phyloP scores from a whole-genome alignment of 1,284 basidiomycete species.

The Cryptococcus sp. region DNA sequence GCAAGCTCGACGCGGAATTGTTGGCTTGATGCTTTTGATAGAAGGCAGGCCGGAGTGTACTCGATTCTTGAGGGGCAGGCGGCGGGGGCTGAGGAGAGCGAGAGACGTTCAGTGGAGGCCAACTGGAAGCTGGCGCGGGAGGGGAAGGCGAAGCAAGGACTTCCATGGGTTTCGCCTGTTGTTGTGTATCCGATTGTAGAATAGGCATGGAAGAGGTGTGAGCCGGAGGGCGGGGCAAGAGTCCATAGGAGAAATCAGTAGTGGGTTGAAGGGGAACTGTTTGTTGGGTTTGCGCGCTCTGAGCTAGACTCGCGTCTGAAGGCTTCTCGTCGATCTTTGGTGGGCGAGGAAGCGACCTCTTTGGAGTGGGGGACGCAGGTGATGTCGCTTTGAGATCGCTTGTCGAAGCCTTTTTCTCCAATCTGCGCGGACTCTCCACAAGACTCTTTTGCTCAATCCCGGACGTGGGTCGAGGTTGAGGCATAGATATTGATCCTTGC shows the following conservation, averaged over 20 bases:
- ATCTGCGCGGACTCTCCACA: constrained; percentile 16
- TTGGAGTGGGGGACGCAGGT: constrained; percentile 26
- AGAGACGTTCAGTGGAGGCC: constrained; percentile 14
- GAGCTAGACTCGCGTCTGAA: constrained; percentile 4
- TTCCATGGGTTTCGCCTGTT: neutral
- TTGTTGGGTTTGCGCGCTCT: neutral
- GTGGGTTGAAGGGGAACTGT: neutral
- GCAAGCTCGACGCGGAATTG: constrained; percentile 43
- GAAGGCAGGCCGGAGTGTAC: neutral
- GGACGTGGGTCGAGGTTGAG: constrained; percentile 17
- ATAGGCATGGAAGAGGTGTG: neutral
- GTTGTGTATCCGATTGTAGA: neutral
- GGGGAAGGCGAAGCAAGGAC: constrained; percentile 7
- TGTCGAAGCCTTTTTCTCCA: constrained; percentile 31
- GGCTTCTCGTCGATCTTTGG: constrained; percentile 15
- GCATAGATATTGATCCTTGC: constrained; percentile 22
- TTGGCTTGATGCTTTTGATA: constrained; percentile 30
- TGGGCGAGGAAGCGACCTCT: constrained; percentile 33
- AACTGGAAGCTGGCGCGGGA: constrained; percentile 13
- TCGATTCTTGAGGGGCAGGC: neutral
- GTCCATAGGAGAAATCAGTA: constrained; percentile 4
- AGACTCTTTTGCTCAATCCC: constrained; percentile 6
- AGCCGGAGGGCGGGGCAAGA: constrained; percentile 1
- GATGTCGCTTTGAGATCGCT: constrained; percentile 24
- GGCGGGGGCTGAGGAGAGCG: constrained; percentile 3